These are phyloP conservation scores for Stachybotrys chartarum DNA, from an alignment of 2,329 filamentous ascomycete genomes.

Conservation along the genomic window DNA sequence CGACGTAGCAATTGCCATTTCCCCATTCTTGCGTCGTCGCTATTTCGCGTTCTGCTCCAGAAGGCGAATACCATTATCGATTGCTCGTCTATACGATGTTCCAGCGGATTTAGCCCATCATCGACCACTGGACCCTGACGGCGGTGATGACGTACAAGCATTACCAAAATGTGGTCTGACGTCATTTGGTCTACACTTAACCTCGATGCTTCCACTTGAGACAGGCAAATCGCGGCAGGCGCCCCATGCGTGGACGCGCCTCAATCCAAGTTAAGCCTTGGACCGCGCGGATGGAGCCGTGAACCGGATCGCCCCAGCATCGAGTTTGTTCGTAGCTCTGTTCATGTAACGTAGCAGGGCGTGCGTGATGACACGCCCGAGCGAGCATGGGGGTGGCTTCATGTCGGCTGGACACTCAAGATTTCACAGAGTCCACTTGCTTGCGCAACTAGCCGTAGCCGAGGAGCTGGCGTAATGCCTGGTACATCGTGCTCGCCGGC, in stretches of 20 bases:
- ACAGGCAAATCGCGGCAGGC: not conserved
- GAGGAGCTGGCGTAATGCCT: not conserved
- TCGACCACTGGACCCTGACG: not conserved
- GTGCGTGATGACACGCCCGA: not conserved
- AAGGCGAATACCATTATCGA: not conserved
- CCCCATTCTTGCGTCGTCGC: too few species aligned
- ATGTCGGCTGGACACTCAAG: not conserved
- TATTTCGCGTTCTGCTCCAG: not conserved
- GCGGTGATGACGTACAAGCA: not conserved
- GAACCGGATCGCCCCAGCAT: not conserved
- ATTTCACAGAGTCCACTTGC: too few species aligned
- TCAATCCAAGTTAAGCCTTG: not conserved
- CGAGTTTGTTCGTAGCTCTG: not conserved
- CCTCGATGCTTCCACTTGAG: not conserved
- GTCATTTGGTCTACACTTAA: not conserved
- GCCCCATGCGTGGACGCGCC: not conserved
- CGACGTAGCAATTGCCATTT: too few species aligned
- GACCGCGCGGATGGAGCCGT: not conserved
- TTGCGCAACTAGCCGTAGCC: not conserved
- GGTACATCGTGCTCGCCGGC: not conserved
- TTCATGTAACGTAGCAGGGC: not conserved
- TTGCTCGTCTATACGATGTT: not conserved
- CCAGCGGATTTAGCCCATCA: not conserved
- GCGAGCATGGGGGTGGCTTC: not conserved
- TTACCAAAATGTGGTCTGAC: not conserved